Evolutionary conservation across 495 filamentous ascomycete genomes (phyloP), one percentile per base, ranked within the genome.

Genomic region (Talaromyces wortmannii): DNA sequence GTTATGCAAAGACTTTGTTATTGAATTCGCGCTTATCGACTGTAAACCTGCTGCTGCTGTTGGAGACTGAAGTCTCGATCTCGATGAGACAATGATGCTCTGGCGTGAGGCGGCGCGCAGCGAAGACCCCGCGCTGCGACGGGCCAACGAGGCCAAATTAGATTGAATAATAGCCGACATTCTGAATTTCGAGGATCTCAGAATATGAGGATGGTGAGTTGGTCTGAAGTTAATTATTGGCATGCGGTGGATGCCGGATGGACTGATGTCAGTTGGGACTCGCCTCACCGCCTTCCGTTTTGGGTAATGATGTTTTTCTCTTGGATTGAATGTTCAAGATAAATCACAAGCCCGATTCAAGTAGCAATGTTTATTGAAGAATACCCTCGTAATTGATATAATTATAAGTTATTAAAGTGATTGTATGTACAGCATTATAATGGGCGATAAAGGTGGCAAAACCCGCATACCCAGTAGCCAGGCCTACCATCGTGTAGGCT

Each of bases 41-140:
- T 23, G 23, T 23, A 23, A 23, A 23, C 23, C 23, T 1, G 43
- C 10, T 15, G 48, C 12, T 56, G 36, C 18, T 46, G 29, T 4
- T 23, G 23, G 23, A 23, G 23, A 23, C 23, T 23, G 23, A 23
- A 23, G 23, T 54, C 57, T 53, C 59, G 63, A 57, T 32, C 59
- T 7, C 52, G 30, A 50, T 40, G 36, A 13, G 36, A 40, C 13
- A 5, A 40, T 5, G 36, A 40, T 10, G 36, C 36, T 40, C 8
- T 10, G 13, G 36, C 36, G 36, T 2, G 36, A 8, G 36, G 36
- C 8, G 5, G 36, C 36, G 36, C 36, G 36, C 8, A 40, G 13
- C 8, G 36, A 40, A 13, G 8, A 10, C 2, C 36, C 36, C 36
- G 36, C 36, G 36, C 13, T 40, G 36, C 36, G 36, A 10, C 36